A percentile compares a stretch with the other conserved stretches of the same genome.
These are phyloP conservation scores for Mycena floridula DNA, from an alignment of 768 basidiomycete genomes.

Conservation along the genomic window DNA sequence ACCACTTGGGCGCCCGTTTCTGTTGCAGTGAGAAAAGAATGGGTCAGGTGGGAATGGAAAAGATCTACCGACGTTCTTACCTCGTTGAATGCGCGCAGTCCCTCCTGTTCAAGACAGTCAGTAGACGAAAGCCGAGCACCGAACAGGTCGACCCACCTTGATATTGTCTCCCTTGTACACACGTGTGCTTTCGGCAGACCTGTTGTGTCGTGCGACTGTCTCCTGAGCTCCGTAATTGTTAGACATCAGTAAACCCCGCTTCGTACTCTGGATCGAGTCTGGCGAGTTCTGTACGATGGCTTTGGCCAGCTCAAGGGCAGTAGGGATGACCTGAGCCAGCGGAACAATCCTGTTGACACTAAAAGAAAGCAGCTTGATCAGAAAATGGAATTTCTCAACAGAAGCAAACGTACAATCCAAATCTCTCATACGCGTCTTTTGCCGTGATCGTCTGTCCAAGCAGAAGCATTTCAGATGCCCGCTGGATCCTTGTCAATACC, in stretches of 20 bases:
- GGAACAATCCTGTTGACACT: constrained; percentile 65
- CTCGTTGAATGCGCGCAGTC: constrained; percentile 62
- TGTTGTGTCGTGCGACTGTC: constrained; percentile 37
- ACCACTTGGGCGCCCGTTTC: too few relatives aligned
- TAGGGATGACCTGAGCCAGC: constrained; percentile 42
- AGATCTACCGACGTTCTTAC: too few relatives aligned
- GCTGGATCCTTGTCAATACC: constrained; percentile 29
- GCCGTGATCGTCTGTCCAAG: constrained; percentile 66
- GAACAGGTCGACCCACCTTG: constrained; percentile 35
- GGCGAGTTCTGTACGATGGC: constrained; percentile 64
- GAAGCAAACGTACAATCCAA: constrained; percentile 59
- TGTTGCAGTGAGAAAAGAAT: too few relatives aligned
- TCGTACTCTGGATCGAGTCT: constrained; percentile 73
- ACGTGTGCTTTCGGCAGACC: constrained; percentile 42
- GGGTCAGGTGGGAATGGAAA: too few relatives aligned
- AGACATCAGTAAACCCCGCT: constrained; percentile 56
- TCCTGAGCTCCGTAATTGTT: constrained; percentile 48
- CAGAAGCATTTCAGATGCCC: constrained; percentile 72
- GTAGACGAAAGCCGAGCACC: background rate
- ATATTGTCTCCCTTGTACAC: constrained; percentile 63
- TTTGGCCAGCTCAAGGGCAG: constrained; percentile 57
- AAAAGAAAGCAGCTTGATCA: constrained; percentile 2
- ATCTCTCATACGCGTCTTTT: constrained; percentile 58
- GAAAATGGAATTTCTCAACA: constrained; percentile 8
- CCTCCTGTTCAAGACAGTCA: constrained; percentile 41